Evolutionary conservation across 805 yeast species (phyloP), one percentile per base, ranked within the genome.

Genomic region (Sugiyamaella smithiae): DNA sequence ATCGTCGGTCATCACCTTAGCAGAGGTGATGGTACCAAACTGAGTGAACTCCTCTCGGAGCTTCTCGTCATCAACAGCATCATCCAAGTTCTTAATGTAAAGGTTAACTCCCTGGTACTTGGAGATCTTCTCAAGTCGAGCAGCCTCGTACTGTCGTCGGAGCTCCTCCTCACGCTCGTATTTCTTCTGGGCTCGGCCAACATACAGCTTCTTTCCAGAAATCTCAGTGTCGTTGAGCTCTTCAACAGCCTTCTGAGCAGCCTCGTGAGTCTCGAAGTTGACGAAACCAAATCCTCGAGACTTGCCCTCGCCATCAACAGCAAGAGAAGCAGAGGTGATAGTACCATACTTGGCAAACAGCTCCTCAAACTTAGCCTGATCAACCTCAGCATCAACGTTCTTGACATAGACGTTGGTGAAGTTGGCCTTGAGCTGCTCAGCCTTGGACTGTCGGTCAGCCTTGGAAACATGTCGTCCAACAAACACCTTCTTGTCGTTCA

Each of bases 141-240:
- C 84, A 61, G 86, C 81, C 75, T 93, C 98, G 76, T 88, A 84
- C 76, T 88, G 95, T 75, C 84, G 85, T 78, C 86, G 88, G 72
- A 93, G 85, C 74, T 89, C 95, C 76, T 88, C 96, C 67, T 84
- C 73, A 79, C 99, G 90, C 81, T 93, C 99, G 73, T 86, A 80
- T 82, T 89, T 91, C 89, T 89, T 91, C 79, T 93, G 99, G 62
- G 99, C 99, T 75, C 99, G 88, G 65, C 97, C 97, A 65, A 91
- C 99, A 71, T 82, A 93, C 58, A 93, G 74, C 71, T 76, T 80
- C 76, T 87, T 88, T 31, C 49, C 45, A 64, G 81, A 82, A 69
- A 84, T 70, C 67, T 93, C 98, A 61, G 71, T 75, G 69, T 85
- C 96, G 75, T 93, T 87, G 70, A 91, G 81, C 65, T 77, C 93